Base-by-base conservation (phyloP, 2,329 filamentous ascomycete genomes). In the Aspergillus tanneri region DNA sequence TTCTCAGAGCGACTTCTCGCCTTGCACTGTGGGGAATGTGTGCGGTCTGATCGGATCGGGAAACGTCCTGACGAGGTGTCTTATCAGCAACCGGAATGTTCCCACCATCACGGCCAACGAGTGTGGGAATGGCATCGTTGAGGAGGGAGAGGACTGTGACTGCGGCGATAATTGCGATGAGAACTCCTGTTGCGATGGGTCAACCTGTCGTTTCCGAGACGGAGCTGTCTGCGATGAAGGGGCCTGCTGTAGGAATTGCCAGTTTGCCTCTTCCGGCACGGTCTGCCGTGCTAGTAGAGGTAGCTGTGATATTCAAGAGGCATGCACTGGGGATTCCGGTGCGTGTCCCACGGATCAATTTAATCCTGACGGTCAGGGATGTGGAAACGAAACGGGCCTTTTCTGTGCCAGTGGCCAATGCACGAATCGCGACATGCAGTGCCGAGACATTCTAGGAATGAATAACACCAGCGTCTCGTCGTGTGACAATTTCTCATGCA, bases 51-150 rank as follows among this genome's bases (percentile, higher is more conserved):
- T 96, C 51, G 81, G 79, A 39, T 80, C 85, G 40, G 84, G 85
- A 57, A 84, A 82, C 43, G 84, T 92, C 62, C 84, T 86, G 48
- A 81, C 80, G 0, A 68, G 65, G 21, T 96, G 91, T 64, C 73
- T 96, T 42, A 83, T 81, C 14, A 40, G 86, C 68, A 85, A 49
- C 12, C 43, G 30, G 7, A 43, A 50, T 6, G 42, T 48, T 2
- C 45, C 47, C 84, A 84, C 59, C 83, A 89, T 65, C 4, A 51
- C 53, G 2, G 27, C 41, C 3, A 45, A 51, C 0, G 36, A 54
- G 22, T 96, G 91, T 69, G 91, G 91, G 43, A 96, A 96, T 70
- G 91, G 91, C 43, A 95, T 96, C 54, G 90, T 96, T 37, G 91
- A 96, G 70, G 72, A 79, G 6, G 90, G 88, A 51, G 91, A 96